Evolutionary conservation across 495 filamentous ascomycete genomes (phyloP), one percentile per base, ranked within the genome.

Genomic region (Hypoxylon intermedium): DNA sequence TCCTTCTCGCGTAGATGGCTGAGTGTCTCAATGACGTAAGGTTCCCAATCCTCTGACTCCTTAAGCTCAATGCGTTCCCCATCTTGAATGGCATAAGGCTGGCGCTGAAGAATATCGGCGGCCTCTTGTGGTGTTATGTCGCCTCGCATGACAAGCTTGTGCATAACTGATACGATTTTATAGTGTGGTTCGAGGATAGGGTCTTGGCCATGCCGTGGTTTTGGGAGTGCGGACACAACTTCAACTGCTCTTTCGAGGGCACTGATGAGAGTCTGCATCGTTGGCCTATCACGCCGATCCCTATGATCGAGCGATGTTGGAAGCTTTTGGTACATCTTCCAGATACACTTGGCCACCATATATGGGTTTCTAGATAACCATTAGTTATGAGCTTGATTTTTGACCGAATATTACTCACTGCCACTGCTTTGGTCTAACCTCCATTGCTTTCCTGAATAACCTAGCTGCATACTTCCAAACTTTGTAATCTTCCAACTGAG

Each of bases 181-280:
- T 97, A 98, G 68, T 97, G 93, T 11, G 94, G 95, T 71, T 98
- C 94, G 19, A 99, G 83, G 16, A 95, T 89, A 0, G 91, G 92
- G 57, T 98, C 91, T 52, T 88, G 79, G 11, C 85, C 87, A 61
- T 94, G 87, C 47, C 83, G 88, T 16, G 87, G 89, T 63, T 91
- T 89, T 5, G 91, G 92, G n/a, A 95, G 31, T 9, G 68, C 69
- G 3, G 67, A 67, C 9, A 76, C 82, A 3, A 85, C 81, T 58
- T 90, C 78, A 56, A 97, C 87, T 0, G 93, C 87, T 58, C 84
- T 84, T 15, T 88, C 81, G 34, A 96, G 81, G n/a, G 86, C 66
- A 16, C 42, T 51, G 18, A 72, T 57, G 9, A 96, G 82, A 49
- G 80, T 76, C 53, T 87, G 76, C 31, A 88, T 74, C 12, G 75